Percentiles rank a stretch among this genome's conserved stretches.
These are phyloP conservation scores for Drechslerella dactyloides DNA, from an alignment of 2,329 filamentous ascomycete species.

Conservation along the genomic window DNA sequence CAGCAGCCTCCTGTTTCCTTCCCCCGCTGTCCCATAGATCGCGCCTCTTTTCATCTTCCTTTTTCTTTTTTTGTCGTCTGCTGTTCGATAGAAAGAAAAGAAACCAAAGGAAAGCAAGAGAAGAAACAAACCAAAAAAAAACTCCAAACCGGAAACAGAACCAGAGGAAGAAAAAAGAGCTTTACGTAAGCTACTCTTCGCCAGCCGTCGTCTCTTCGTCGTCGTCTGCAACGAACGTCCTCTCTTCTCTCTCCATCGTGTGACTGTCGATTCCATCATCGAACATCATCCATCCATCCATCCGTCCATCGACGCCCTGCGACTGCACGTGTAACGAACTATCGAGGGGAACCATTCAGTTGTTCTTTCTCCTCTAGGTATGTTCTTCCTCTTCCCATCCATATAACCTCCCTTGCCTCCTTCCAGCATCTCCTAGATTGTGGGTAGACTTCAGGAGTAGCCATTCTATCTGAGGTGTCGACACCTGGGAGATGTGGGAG, in stretches of 20 bases:
- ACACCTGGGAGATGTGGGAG: not conserved
- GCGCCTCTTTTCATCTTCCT: too few relatives aligned
- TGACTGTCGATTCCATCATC: slow-evolving; percentile 10
- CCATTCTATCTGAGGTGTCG: too few relatives aligned
- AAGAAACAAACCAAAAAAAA: too few relatives aligned
- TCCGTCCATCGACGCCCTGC: not conserved
- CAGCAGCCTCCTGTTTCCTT: too few relatives aligned
- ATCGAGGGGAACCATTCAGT: slow-evolving; percentile 50
- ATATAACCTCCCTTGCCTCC: not conserved
- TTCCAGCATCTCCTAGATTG: not conserved
- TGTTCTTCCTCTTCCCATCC: slow-evolving; percentile 5
- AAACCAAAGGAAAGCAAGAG: too few relatives aligned
- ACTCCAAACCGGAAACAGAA: too few relatives aligned
- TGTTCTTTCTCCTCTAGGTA: slow-evolving; percentile 51
- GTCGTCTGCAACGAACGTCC: not conserved
- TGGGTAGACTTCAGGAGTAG: not conserved
- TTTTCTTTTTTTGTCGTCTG: too few relatives aligned
- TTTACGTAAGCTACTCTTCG: not conserved
- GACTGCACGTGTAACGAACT: slow-evolving; percentile 39
- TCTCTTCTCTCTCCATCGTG: slow-evolving; percentile 5
- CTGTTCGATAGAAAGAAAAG: too few relatives aligned
- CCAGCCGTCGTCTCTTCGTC: not conserved
- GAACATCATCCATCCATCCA: not conserved
- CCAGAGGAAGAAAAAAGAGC: too few relatives aligned
- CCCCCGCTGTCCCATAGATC: too few relatives aligned